Percentiles rank a stretch among this genome's conserved stretches.
phyloP scores from a whole-genome alignment of 2,329 filamentous ascomycete genomes.

The Xylariaceae sp. region DNA sequence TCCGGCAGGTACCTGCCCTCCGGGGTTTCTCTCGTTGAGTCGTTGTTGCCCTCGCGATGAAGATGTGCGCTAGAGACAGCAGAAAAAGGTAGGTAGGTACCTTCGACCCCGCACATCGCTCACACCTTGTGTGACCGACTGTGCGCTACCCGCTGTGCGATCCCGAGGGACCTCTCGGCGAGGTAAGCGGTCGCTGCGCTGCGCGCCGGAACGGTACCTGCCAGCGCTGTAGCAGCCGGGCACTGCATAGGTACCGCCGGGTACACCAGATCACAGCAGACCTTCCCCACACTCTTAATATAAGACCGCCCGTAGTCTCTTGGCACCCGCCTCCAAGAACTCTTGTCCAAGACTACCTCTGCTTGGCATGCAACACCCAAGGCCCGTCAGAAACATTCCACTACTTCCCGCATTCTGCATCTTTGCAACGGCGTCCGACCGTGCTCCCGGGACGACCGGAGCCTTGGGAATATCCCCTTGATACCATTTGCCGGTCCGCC shows the following conservation, averaged over 20 bases:
- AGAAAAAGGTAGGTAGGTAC: not conserved
- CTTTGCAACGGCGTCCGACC: constrained; percentile 18
- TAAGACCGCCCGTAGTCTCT: constrained; percentile 24
- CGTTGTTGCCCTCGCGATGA: no score
- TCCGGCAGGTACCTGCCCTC: no score
- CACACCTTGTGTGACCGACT: not conserved
- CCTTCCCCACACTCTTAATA: constrained; percentile 3
- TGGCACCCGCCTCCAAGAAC: constrained; percentile 26
- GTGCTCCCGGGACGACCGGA: constrained; percentile 18
- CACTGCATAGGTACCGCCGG: not conserved
- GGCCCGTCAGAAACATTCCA: constrained; percentile 25
- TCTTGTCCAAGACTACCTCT: constrained; percentile 29
- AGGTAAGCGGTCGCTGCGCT: not conserved
- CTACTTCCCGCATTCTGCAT: constrained; percentile 8
- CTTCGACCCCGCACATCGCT: not conserved
- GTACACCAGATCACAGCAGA: not conserved
- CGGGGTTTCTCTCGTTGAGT: no score
- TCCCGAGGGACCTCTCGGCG: not conserved
- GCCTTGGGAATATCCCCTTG: constrained; percentile 7
- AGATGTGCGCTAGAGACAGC: no score
- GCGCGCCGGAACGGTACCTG: not conserved
- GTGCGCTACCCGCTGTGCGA: not conserved
- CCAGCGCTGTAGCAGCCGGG: not conserved
- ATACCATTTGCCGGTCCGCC: constrained; percentile 11
- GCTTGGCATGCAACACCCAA: constrained; percentile 32